phyloP scores from a whole-genome alignment of 2,329 filamentous ascomycete genomes.

The Aspergillus uvarum region DNA sequence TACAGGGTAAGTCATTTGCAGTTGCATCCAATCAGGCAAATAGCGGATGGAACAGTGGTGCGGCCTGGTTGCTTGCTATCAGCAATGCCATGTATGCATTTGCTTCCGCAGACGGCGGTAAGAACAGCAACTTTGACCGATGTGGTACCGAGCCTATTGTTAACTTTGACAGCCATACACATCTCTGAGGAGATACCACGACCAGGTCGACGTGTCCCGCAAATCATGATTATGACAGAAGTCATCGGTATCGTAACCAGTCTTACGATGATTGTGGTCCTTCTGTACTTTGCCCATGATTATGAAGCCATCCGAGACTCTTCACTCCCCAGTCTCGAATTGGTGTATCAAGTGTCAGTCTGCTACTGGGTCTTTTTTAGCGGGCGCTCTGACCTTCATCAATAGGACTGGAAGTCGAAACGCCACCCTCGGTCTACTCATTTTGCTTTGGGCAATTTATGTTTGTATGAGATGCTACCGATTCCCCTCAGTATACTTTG shows the following conservation, averaged over 20 bases:
- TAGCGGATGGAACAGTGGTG: constrained; percentile 11
- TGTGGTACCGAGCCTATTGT: background rate
- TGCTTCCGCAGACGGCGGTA: constrained; percentile 15
- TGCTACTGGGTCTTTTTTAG: background rate
- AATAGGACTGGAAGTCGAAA: background rate
- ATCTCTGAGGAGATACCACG: constrained; percentile 19
- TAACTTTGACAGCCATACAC: constrained; percentile 15
- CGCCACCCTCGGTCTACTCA: background rate
- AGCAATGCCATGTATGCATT: constrained; percentile 24
- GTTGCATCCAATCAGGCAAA: constrained; percentile 3
- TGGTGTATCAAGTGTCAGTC: constrained; percentile 2
- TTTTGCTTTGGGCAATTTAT: background rate
- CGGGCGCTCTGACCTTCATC: background rate
- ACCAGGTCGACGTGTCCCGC: constrained; percentile 5
- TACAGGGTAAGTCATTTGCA: background rate
- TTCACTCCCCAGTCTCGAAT: background rate
- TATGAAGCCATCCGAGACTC: background rate
- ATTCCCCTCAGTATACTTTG: background rate
- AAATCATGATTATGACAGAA: constrained; percentile 6
- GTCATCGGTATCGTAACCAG: background rate
- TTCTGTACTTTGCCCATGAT: background rate
- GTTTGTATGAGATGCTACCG: background rate
- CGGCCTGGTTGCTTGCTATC: constrained; percentile 13
- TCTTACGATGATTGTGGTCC: background rate
- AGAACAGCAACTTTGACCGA: background rate